Evolutionary conservation across 1,284 basidiomycete species (phyloP).

Genomic region (Wallemia ichthyophaga): DNA sequence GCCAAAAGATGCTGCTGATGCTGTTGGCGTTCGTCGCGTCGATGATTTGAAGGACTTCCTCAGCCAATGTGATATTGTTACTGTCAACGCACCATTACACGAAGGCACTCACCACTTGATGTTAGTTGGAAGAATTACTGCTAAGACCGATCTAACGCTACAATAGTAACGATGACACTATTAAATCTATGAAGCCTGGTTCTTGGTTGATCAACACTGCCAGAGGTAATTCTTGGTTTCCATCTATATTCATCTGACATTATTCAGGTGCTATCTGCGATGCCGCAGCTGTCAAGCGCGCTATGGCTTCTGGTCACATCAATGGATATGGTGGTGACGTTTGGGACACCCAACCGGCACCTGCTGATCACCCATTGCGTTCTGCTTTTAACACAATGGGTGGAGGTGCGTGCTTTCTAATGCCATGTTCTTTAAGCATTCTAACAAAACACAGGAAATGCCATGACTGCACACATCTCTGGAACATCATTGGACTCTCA

Average conservation of each 20-base stretch:
- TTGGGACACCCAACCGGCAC: slow-evolving; percentile 45
- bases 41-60: slow-evolving; percentile 63
- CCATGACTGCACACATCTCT: slow-evolving; percentile 15
- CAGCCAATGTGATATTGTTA: slow-evolving; percentile 40
- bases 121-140: slow-evolving; percentile 1
- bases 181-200: slow-evolving; percentile 65
- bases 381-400: slow-evolving; percentile 47
- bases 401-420: slow-evolving; percentile 46
- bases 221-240: neutral
- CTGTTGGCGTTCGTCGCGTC: slow-evolving; percentile 42
- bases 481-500: slow-evolving; percentile 82
- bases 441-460: slow-evolving; percentile 10
- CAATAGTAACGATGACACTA: slow-evolving; percentile 33
- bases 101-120: slow-evolving; percentile 54
- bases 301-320: slow-evolving; percentile 47
- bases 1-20: slow-evolving; percentile 35
- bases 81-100: slow-evolving; percentile 72
- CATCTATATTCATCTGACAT: neutral
- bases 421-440: neutral
- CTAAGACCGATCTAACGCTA: slow-evolving; percentile 2
- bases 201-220: slow-evolving; percentile 14
- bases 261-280: slow-evolving; percentile 55
- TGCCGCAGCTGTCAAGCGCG: slow-evolving; percentile 43
- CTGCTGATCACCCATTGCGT: slow-evolving; percentile 60
- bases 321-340: slow-evolving; percentile 27